Evolutionary conservation across 225 moss, liverwort and hornwort species (phyloP), one percentile per base, ranked within the genome.

Genomic region (Neckera pumila): DNA sequence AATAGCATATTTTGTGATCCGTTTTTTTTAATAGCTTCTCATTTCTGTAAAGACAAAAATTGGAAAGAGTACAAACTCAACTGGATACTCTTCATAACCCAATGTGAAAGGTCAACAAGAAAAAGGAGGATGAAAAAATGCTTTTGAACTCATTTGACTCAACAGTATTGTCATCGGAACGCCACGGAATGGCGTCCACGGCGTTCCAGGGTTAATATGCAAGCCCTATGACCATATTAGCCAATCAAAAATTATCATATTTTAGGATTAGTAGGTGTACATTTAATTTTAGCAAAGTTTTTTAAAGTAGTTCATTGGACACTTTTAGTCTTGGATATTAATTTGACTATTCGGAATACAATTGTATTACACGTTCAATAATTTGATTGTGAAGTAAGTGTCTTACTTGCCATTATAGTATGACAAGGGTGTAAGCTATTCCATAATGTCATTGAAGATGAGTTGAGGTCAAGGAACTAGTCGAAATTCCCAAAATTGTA

Each of bases 281-380:
- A 17, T 72, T 43, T 9, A 16, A 43, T 43, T 72, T 72, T 0
- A 0, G 27, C 3, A 28, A 43, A 28, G 10, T 17, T 28, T 1
- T 72, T 17, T 0, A 72, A 28, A 10, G 17, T 17, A 28, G 10
- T 45, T 73, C 28, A 17, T 45, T 72, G 7, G 17, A 13, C 18
- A 74, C 17, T 30, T 28, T 30, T 11, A 74, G 7, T 30, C 47
- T 6, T 1, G 6, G 10, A 30, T 11, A 73, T 28, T 17, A 18
- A 31, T 31, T 74, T 74, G 47, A 47, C 72, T 43, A 43, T 72
- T 27, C 43, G 10, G 6, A 71, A 16, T 71, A 9, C 31, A 47
- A 28, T 45, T 3, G 30, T 47, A 47, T 31, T 19, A 74, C 0
- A 19, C 0, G 4, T 31, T 12, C 0, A 19, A 10, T 28, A 17